Conservation (phyloP, 768 basidiomycete genomes). For the Leccinum disarticulatum region DNA sequence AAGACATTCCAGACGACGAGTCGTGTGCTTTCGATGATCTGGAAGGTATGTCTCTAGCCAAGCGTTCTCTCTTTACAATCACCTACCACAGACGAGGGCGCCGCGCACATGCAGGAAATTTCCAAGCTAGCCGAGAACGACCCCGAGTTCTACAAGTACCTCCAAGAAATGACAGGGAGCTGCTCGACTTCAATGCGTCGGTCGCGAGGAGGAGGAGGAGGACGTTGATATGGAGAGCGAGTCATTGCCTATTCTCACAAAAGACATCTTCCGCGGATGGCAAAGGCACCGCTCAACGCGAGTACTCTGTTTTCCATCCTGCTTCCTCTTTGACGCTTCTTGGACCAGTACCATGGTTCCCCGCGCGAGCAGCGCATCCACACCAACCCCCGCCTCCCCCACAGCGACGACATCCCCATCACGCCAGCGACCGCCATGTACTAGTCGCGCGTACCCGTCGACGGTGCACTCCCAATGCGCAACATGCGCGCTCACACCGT, state of each 20-base stretch:
- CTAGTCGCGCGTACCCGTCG: conserved; percentile 82
- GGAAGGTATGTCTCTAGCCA: conserved; percentile 45
- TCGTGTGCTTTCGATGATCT: conserved; percentile 82
- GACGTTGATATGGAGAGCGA: conserved; percentile 43
- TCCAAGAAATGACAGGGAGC: conserved; percentile 93
- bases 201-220: conserved; percentile 37
- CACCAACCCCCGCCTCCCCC: conserved; percentile 57
- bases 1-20: conserved; percentile 49
- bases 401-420: conserved; percentile 55
- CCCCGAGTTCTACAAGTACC: conserved; percentile 98
- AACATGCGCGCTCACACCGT: conserved; percentile 82
- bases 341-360: too few relatives aligned
- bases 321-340: background rate
- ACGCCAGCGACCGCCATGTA: conserved; percentile 79
- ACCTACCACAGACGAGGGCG: conserved; percentile 58
- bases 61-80: background rate
- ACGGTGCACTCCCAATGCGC: conserved; percentile 63
- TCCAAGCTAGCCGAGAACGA: conserved; percentile 92
- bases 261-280: conserved; percentile 74
- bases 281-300: conserved; percentile 84
- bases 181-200: conserved; percentile 73
- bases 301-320: conserved; percentile 15
- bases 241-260: conserved; percentile 59
- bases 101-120: conserved; percentile 75
- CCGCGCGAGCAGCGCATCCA: conserved; percentile 37